Conservation (phyloP, 2,329 filamentous ascomycete genomes). For the Sarocladium brachiariae region DNA sequence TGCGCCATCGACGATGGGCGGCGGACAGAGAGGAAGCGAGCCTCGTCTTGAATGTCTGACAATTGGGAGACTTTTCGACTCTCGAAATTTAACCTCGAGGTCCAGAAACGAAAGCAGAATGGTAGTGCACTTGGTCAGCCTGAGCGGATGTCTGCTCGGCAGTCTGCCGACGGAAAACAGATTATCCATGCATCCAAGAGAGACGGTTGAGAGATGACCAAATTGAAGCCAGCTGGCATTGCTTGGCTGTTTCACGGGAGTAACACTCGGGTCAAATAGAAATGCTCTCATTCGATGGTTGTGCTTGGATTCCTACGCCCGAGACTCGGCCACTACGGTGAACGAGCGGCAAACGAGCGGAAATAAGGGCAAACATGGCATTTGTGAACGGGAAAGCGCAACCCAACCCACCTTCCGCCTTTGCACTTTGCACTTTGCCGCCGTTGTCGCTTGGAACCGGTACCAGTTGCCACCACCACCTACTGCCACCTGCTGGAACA, state of each 20-base stretch:
- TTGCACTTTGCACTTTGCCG: background rate
- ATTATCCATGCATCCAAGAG: background rate
- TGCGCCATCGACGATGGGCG: slow-evolving; percentile 1
- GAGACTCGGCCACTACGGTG: background rate
- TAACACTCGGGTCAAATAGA: background rate
- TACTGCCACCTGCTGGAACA: background rate
- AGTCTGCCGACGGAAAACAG: background rate
- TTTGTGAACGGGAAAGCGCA: background rate
- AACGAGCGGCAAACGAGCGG: slow-evolving; percentile 7
- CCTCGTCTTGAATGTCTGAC: background rate
- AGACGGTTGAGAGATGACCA: no score
- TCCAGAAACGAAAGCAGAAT: no score
- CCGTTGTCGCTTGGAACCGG: background rate
- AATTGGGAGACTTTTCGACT: no score
- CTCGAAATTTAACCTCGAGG: no score
- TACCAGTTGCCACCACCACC: no score
- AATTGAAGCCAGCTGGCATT: no score
- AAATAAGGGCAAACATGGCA: background rate
- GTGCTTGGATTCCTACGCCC: background rate
- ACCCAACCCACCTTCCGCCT: slow-evolving; percentile 5
- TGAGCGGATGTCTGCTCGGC: no score
- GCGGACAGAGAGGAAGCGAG: background rate
- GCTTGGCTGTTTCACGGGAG: background rate
- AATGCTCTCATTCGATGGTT: background rate
- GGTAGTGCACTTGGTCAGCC: no score